Evolutionary conservation across 257 asterid genomes (phyloP).

Genomic region (Nemophila menziesii): DNA sequence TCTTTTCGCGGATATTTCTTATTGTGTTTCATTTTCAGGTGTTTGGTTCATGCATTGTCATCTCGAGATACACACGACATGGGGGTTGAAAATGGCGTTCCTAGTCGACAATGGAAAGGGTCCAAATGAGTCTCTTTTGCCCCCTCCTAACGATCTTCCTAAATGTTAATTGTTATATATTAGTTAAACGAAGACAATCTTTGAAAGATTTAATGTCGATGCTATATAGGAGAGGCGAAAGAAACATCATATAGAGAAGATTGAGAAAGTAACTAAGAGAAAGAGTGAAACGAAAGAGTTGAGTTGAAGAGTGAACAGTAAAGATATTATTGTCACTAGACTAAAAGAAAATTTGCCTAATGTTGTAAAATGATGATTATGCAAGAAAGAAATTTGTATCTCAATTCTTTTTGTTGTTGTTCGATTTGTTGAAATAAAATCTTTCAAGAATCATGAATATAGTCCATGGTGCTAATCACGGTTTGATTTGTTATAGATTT

Average conservation of each 20-base stretch:
- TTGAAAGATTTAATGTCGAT: not conserved
- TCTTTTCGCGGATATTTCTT: no score
- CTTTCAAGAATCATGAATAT: not conserved
- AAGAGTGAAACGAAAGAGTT: not conserved
- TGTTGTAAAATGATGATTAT: conserved; percentile 23
- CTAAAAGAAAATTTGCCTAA: conserved; percentile 13
- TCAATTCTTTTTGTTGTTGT: not conserved
- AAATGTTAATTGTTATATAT: conserved; percentile 28
- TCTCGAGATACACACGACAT: conserved; percentile 78
- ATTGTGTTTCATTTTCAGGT: no score
- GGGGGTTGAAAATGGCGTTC: conserved; percentile 96
- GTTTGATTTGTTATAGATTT: no score
- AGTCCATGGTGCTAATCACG: no score
- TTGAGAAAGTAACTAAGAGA: not conserved
- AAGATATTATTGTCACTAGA: conserved; percentile 15
- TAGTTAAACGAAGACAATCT: not conserved
- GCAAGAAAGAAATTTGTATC: conserved; percentile 5
- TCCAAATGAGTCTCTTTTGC: conserved; percentile 54
- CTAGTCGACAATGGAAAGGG: conserved; percentile 84
- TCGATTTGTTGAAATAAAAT: not conserved
- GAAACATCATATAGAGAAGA: not conserved
- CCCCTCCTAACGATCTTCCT: conserved; percentile 80
- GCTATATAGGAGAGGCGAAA: not conserved
- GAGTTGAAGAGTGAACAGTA: not conserved
- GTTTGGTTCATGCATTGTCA: conserved; percentile 98